A percentile compares a stretch with the other conserved stretches of the same genome.
These are phyloP conservation scores for Dactylellina drechsleri DNA, from an alignment of 2,329 filamentous ascomycete genomes.

Conservation along the genomic window DNA sequence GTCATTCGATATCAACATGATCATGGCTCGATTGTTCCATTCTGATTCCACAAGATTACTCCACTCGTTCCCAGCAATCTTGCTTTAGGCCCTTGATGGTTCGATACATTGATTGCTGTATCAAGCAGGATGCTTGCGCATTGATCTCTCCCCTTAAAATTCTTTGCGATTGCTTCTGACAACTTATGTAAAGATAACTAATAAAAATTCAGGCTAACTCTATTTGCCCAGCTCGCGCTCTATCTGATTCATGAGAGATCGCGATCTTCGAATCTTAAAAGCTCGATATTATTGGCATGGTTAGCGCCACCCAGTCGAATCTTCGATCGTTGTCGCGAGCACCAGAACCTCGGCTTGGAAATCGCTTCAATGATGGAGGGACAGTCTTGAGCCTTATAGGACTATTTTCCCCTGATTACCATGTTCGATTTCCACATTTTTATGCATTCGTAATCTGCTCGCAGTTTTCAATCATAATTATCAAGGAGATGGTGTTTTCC, in stretches of 20 bases:
- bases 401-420: constrained; percentile 13
- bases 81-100: constrained; percentile 3
- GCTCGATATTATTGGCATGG: constrained; percentile 18
- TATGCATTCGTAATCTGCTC: background rate
- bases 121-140: constrained; percentile 12
- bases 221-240: constrained; percentile 12
- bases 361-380: background rate
- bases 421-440: constrained; percentile 22
- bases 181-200: no score
- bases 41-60: background rate
- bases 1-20: constrained; percentile 52
- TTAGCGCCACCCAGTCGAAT: constrained; percentile 30
- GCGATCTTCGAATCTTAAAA: constrained; percentile 24
- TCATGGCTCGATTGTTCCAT: constrained; percentile 19
- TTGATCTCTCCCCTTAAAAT: constrained; percentile 10
- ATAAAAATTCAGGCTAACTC: background rate
- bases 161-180: no score
- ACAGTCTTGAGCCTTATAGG: constrained; percentile 27
- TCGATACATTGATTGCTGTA: constrained; percentile 7
- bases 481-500: constrained; percentile 11
- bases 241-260: constrained; percentile 38
- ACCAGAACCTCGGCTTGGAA: constrained; percentile 13
- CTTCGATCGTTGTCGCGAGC: constrained; percentile 5
- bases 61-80: constrained; percentile 12
- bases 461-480: constrained; percentile 18